Evolutionary conservation across 306 rosid genomes (phyloP).

Genomic region (Alnus glutinosa): DNA sequence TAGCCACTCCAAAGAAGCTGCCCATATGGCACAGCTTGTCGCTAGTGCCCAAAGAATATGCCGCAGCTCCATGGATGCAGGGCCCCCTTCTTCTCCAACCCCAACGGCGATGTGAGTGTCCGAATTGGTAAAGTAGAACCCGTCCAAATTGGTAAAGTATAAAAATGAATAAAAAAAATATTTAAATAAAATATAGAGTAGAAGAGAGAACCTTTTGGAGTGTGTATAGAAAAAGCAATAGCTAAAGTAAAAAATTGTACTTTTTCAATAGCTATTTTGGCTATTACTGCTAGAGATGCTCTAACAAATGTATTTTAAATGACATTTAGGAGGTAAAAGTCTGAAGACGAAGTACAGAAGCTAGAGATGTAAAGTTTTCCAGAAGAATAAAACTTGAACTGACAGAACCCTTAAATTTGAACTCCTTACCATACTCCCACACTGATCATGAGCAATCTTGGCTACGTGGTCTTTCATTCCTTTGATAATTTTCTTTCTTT

Average conservation of each 20-base stretch:
- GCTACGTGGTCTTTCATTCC: constrained; percentile 77
- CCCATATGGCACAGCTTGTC: constrained; percentile 48
- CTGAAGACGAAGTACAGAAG: background rate
- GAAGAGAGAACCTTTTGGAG: too few relatives aligned
- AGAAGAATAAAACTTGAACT: constrained; percentile 5
- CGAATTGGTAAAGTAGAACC: too few relatives aligned
- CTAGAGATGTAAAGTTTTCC: background rate
- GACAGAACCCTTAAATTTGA: constrained; percentile 5
- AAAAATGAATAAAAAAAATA: too few relatives aligned
- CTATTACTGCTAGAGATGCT: too few relatives aligned
- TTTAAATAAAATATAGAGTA: too few relatives aligned
- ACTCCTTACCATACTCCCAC: constrained; percentile 75
- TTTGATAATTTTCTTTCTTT: constrained; percentile 91
- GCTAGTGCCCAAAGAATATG: background rate
- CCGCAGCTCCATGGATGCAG: too few relatives aligned
- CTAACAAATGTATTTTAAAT: background rate
- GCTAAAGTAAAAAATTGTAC: too few relatives aligned
- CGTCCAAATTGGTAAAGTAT: too few relatives aligned
- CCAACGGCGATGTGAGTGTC: too few relatives aligned
- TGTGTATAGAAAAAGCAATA: too few relatives aligned
- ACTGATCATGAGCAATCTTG: constrained; percentile 73
- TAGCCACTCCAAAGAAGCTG: constrained; percentile 30
- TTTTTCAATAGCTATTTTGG: too few relatives aligned
- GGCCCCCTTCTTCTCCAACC: too few relatives aligned
- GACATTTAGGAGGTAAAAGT: background rate